Conservation (phyloP, 208 protist species). For the Trichomonas gallinae region DNA sequence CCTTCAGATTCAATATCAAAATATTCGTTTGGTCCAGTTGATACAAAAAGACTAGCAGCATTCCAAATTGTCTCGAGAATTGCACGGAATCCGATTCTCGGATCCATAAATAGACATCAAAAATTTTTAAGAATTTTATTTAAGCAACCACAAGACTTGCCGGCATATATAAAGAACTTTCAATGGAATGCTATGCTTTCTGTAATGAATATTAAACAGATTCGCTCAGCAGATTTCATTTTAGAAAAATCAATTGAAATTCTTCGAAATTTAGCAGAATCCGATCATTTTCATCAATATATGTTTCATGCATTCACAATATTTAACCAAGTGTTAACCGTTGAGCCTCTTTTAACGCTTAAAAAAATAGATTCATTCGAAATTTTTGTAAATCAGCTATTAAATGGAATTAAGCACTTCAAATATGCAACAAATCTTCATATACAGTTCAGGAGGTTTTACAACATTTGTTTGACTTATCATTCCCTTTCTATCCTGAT, state of each 20-base stretch:
- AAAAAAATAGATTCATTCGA: background rate
- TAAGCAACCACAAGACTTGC: background rate
- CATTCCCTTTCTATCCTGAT: background rate
- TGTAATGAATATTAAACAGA: background rate
- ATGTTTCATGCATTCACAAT: background rate
- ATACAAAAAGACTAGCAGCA: background rate
- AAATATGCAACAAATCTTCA: background rate
- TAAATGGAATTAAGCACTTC: background rate
- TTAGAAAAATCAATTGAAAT: background rate
- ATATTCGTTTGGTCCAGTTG: background rate
- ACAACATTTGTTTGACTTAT: background rate
- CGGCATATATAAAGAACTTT: background rate
- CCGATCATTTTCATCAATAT: background rate
- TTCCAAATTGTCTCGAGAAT: background rate
- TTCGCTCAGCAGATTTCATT: background rate
- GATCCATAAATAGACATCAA: background rate
- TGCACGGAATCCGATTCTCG: background rate
- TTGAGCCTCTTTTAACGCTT: background rate
- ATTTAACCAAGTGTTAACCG: background rate
- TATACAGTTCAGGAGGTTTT: background rate
- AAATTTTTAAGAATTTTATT: background rate
- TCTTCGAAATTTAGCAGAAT: background rate
- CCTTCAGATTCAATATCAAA: background rate
- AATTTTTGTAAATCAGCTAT: background rate
- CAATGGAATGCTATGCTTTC: background rate